Evolutionary conservation across 2,329 filamentous ascomycete species (phyloP), one percentile per base, ranked within the genome.

Genomic region (Hypoxylon sp.): DNA sequence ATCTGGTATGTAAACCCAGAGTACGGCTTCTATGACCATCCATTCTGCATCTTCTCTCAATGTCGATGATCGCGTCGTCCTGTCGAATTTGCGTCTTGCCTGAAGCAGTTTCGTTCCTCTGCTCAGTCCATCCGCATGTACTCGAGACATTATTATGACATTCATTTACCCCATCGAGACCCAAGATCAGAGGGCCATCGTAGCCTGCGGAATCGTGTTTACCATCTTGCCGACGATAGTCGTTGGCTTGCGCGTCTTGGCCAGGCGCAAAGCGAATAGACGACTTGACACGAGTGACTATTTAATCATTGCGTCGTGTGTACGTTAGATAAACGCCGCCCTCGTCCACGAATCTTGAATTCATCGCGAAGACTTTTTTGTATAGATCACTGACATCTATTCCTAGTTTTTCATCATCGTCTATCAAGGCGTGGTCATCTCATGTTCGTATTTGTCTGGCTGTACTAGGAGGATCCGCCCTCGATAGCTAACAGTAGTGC

Each of bases 271-370:
- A 14, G 60, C 72, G 5, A 69, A 72, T 55, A 65, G 73, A 32
- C 23, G 23, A 7, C 65, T 75, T 3, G 74, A 75, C 45, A 53
- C 59, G 13, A 75, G 75, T 38, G 75, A 76, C 57, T 73, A 68
- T 49, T 51, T 72, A 32, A 73, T 75, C 28, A 60, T 75, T 14
- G 57, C 55, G n/a, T 69, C 72, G n/a, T 71, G 69, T 50, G 72
- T 74, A 68, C 45, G 72, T 68, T 51, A 30, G 21, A 43, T 36
- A 49, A 38, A 13, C 14, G 34, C 36, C 7, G 19, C 28, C 32
- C 45, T 17, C 13, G 14, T 25, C 17, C 7, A 51, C 14, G 5
- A n/a, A 25, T 9, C 25, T 17, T 3, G 2, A n/a, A 25, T 19
- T 36, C 38, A 11, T 34, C 2, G 34, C 3, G 19, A 21, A 21